Evolutionary conservation across 345 rosid genomes (phyloP).

Genomic region (Geranium brycei): DNA sequence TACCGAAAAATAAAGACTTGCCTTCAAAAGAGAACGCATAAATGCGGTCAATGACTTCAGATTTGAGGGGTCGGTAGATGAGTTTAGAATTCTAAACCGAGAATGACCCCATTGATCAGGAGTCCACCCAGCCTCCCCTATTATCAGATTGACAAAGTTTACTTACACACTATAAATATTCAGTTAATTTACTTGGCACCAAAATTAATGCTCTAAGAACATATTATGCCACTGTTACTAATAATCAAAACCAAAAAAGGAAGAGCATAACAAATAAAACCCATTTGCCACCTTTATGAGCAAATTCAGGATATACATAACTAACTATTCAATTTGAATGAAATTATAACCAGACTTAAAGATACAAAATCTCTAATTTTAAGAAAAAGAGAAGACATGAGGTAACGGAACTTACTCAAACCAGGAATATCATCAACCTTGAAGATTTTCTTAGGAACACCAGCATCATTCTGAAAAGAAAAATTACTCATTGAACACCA

Average conservation of each 20-base stretch:
- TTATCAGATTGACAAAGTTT: conserved; percentile 11
- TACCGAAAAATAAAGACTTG: conserved; percentile 12
- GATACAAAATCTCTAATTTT: too few relatives aligned
- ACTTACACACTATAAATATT: too few relatives aligned
- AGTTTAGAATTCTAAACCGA: conserved; percentile 48
- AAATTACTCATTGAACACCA: neutral
- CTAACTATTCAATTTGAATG: too few relatives aligned
- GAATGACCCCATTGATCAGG: conserved; percentile 95
- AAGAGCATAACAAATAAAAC: too few relatives aligned
- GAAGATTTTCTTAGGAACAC: conserved; percentile 50
- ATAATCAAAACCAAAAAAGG: too few relatives aligned
- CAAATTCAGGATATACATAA: too few relatives aligned
- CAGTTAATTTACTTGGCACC: too few relatives aligned
- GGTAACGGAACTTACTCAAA: conserved; percentile 56
- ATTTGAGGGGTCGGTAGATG: conserved; percentile 44
- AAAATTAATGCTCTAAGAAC: too few relatives aligned
- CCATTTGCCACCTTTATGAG: too few relatives aligned
- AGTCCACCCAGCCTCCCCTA: conserved; percentile 97
- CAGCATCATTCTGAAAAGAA: conserved; percentile 69
- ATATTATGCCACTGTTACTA: too few relatives aligned
- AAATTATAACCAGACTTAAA: neutral
- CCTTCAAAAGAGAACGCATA: conserved; percentile 93
- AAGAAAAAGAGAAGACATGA: neutral
- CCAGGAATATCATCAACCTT: conserved; percentile 89
- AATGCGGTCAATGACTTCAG: conserved; percentile 67